Conservation (phyloP, 2,329 filamentous ascomycete genomes). For the Ceratocystiopsis sp. region DNA sequence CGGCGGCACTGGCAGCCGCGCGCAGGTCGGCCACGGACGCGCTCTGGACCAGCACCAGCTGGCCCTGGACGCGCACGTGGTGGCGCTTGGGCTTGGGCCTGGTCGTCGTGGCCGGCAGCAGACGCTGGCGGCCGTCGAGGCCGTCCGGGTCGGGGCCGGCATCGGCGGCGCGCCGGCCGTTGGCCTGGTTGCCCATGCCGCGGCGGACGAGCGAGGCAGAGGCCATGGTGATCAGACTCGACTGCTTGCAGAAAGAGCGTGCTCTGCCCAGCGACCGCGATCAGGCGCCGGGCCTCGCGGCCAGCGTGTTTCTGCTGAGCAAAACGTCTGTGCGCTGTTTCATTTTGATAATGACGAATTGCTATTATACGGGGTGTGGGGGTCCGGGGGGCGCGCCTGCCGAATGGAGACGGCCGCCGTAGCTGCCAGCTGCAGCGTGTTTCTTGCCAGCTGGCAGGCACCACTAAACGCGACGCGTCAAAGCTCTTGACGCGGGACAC, state of each 20-base stretch:
- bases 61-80: constrained; percentile 21
- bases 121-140: constrained; percentile 14
- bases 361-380: background rate
- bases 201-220: background rate
- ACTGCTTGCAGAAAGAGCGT: too few relatives aligned
- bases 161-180: background rate
- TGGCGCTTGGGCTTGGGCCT: constrained; percentile 13
- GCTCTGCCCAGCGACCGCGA: too few relatives aligned
- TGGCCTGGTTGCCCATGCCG: background rate
- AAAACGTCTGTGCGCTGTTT: too few relatives aligned
- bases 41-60: constrained; percentile 18
- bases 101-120: constrained; percentile 12
- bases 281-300: too few relatives aligned
- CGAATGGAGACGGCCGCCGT: too few relatives aligned
- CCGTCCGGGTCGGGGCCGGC: background rate
- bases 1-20: background rate
- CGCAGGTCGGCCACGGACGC: constrained; percentile 16
- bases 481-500: too few relatives aligned
- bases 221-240: too few relatives aligned
- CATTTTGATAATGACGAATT: background rate
- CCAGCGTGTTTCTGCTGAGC: background rate
- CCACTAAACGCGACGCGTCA: too few relatives aligned
- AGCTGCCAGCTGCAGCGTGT: background rate
- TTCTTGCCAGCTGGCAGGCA: background rate
- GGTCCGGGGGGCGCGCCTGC: too few relatives aligned